Evolutionary conservation across 352 stramenopile genomes (phyloP).

Genomic region (Phytophthora nicotianae): DNA sequence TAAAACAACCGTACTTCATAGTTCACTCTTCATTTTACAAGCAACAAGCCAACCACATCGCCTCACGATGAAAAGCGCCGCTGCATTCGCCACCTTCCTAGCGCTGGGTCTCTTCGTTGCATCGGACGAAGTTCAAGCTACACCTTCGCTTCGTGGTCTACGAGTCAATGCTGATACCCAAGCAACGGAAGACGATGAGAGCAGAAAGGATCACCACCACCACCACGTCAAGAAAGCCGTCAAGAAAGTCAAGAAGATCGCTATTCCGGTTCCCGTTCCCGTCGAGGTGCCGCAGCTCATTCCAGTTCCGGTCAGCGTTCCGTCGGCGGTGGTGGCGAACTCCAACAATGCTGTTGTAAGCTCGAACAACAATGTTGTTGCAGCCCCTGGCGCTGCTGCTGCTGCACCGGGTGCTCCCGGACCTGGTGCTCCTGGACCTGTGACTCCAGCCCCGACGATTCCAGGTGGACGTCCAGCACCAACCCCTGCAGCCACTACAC

Average conservation of each 20-base stretch:
- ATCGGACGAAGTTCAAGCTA: constrained; percentile 5
- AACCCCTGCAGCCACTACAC: constrained; percentile 20
- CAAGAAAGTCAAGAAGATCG: constrained; percentile 46
- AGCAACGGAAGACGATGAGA: constrained; percentile 20
- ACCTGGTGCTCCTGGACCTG: constrained; percentile 7
- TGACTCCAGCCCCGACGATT: constrained; percentile 27
- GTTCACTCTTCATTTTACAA: constrained; percentile 12
- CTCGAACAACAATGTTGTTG: constrained; percentile 11
- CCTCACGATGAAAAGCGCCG: constrained; percentile 23
- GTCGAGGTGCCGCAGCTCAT: constrained; percentile 36
- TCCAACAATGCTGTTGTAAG: constrained; percentile 29
- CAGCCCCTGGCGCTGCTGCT: not conserved
- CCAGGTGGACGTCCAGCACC: constrained; percentile 12
- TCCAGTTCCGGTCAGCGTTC: constrained; percentile 27
- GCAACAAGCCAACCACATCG: constrained; percentile 1
- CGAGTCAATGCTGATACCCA: constrained; percentile 6
- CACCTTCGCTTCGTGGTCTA: constrained; percentile 17
- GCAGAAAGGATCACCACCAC: constrained; percentile 17
- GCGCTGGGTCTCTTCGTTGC: constrained; percentile 19
- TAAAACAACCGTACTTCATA: constrained; percentile 1
- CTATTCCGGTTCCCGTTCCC: constrained; percentile 34
- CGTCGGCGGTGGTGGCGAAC: constrained; percentile 30
- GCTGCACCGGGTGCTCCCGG: constrained; percentile 1
- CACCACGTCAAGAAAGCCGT: constrained; percentile 8
- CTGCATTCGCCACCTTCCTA: constrained; percentile 18